These are phyloP conservation scores for Jatropha podagrica DNA, from an alignment of 441 rosid species.

Conservation along the genomic window DNA sequence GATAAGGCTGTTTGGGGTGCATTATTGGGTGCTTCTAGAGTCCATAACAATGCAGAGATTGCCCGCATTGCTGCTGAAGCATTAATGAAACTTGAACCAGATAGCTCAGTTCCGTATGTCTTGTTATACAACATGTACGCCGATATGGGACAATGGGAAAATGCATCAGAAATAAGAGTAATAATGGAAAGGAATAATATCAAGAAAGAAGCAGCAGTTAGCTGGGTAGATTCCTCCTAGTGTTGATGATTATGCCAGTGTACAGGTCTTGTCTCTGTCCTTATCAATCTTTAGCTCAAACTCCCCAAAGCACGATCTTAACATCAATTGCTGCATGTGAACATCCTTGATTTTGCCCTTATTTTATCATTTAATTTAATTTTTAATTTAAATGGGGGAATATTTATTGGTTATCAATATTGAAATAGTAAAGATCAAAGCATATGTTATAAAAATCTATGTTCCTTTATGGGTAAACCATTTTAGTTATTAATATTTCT, in stretches of 20 bases:
- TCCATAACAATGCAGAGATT: constrained; percentile 46
- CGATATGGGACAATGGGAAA: constrained; percentile 56
- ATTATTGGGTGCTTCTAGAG: constrained; percentile 56
- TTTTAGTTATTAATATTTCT: neutral
- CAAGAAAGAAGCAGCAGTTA: constrained; percentile 45
- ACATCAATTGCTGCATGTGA: neutral
- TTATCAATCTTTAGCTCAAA: too few species aligned
- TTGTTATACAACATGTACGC: constrained; percentile 61
- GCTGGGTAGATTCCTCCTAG: constrained; percentile 39
- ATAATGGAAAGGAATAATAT: constrained; percentile 48
- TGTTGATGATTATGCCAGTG: neutral
- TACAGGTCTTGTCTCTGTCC: neutral
- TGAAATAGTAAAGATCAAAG: neutral
- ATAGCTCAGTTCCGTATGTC: constrained; percentile 60
- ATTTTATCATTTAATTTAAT: neutral
- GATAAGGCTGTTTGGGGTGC: constrained; percentile 73
- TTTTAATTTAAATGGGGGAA: too few species aligned
- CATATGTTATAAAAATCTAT: too few species aligned
- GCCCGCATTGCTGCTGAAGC: constrained; percentile 66
- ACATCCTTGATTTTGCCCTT: too few species aligned
- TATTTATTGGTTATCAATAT: too few species aligned
- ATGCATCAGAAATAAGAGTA: constrained; percentile 50
- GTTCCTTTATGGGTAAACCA: too few species aligned
- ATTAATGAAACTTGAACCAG: constrained; percentile 57
- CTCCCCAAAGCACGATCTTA: too few species aligned